Conservation (phyloP, 2,329 filamentous ascomycete species). For the Aspergillus intermedius region DNA sequence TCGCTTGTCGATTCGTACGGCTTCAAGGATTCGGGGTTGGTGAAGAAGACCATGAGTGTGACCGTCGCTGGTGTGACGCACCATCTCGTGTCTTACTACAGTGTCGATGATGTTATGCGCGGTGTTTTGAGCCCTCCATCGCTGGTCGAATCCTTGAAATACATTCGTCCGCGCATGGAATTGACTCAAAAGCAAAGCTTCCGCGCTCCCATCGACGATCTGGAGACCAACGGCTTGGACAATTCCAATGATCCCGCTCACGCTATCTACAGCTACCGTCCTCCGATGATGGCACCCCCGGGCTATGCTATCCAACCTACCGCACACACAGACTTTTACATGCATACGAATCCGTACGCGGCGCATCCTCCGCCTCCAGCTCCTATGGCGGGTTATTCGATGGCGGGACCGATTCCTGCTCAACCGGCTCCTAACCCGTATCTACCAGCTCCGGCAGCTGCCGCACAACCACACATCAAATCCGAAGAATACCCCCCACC, state of each 20-base stretch:
- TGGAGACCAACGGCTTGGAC: conserved; percentile 41
- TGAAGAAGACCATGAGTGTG: conserved; percentile 91
- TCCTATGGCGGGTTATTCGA: conserved; percentile 29
- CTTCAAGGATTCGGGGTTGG: conserved; percentile 73
- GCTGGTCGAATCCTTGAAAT: conserved; percentile 45
- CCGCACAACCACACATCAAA: conserved; percentile 27
- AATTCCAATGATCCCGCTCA: conserved; percentile 33
- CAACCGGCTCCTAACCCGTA: conserved; percentile 33
- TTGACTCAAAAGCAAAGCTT: conserved; percentile 60
- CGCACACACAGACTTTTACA: conserved; percentile 31
- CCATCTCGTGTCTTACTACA: conserved; percentile 87
- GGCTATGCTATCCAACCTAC: conserved; percentile 30
- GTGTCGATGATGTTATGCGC: conserved; percentile 66
- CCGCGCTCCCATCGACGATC: conserved; percentile 58
- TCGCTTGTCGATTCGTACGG: conserved; percentile 84
- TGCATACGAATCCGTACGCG: conserved; percentile 28
- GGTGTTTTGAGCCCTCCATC: conserved; percentile 54
- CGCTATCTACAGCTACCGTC: conserved; percentile 36
- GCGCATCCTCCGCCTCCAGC: conserved; percentile 31
- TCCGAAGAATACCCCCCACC: conserved; percentile 33
- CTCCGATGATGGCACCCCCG: conserved; percentile 29
- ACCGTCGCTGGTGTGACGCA: conserved; percentile 67
- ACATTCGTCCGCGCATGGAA: conserved; percentile 51
- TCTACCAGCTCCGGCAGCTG: conserved; percentile 25
- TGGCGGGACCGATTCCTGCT: conserved; percentile 25